These are phyloP conservation scores for Bruguiera sexangula DNA, from an alignment of 345 rosid genomes.

Conservation along the genomic window DNA sequence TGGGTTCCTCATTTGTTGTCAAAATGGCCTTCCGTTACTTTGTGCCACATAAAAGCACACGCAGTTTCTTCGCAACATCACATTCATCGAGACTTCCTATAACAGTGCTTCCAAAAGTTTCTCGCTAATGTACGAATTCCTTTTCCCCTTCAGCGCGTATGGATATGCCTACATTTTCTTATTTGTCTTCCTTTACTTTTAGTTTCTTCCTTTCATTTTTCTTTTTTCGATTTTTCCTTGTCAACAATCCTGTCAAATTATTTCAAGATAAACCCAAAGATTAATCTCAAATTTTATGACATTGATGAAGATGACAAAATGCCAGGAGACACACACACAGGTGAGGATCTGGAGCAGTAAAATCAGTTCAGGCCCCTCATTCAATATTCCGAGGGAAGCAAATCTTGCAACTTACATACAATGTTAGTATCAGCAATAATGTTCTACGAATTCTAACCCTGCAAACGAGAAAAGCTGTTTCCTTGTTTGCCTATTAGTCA, in stretches of 20 bases:
- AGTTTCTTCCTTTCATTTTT: neutral
- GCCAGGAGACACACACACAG: neutral
- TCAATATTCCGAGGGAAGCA: neutral
- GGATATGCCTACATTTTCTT: neutral
- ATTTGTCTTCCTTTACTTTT: neutral
- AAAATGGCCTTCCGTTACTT: no score
- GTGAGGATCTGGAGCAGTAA: no score
- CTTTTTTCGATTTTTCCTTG: neutral
- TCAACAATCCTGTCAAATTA: neutral
- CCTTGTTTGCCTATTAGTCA: constrained; percentile 5
- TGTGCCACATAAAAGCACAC: no score
- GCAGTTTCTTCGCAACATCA: no score
- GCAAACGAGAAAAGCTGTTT: constrained; percentile 1
- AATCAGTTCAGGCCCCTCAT: neutral
- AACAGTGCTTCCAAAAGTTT: no score
- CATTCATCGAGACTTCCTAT: no score
- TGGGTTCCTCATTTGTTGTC: no score
- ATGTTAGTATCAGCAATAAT: neutral
- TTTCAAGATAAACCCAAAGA: no score
- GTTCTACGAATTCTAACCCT: neutral
- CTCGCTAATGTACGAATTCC: no score
- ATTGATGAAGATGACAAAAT: neutral
- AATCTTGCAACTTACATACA: neutral
- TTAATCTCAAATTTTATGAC: neutral
- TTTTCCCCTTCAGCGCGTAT: no score